Conservation (phyloP, 2,329 filamentous ascomycete genomes). For the Fusarium keratoplasticum region DNA sequence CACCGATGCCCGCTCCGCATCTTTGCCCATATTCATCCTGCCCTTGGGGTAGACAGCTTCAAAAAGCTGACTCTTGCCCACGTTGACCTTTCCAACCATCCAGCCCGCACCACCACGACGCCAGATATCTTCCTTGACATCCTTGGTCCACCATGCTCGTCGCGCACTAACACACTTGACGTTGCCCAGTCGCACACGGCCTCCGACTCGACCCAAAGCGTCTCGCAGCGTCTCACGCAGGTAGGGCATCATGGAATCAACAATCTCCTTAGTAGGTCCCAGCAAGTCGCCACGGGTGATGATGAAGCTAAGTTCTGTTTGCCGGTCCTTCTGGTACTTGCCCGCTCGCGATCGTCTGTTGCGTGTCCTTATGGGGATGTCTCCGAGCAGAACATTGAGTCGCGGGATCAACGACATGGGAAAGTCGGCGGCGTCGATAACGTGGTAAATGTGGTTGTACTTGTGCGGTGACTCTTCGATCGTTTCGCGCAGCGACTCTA, state of each 20-base stretch:
- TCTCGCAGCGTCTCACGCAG: slow-evolving; percentile 81
- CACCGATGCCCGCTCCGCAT: slow-evolving; percentile 17
- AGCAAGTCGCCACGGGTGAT: slow-evolving; percentile 90
- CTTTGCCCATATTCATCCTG: slow-evolving; percentile 55
- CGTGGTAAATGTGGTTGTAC: slow-evolving; percentile 94
- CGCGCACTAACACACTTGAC: slow-evolving; percentile 87
- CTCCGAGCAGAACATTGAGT: slow-evolving; percentile 75
- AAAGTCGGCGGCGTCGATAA: slow-evolving; percentile 95
- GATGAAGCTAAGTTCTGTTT: slow-evolving; percentile 87
- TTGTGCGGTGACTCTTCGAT: slow-evolving; percentile 90
- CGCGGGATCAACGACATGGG: slow-evolving; percentile 90
- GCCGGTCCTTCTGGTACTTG: slow-evolving; percentile 74
- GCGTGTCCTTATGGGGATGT: slow-evolving; percentile 79
- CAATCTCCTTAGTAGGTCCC: slow-evolving; percentile 84
- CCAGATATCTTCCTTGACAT: slow-evolving; percentile 88
- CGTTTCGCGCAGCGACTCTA: slow-evolving; percentile 84
- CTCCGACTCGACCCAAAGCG: slow-evolving; percentile 75
- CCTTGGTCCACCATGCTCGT: slow-evolving; percentile 89
- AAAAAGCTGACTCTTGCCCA: slow-evolving; percentile 94
- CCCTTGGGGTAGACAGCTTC: slow-evolving; percentile 88
- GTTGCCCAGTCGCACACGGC: slow-evolving; percentile 86
- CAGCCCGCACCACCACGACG: slow-evolving; percentile 86
- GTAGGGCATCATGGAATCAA: slow-evolving; percentile 89
- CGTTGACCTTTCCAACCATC: slow-evolving; percentile 98
- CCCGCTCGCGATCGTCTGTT: slow-evolving; percentile 80